A percentile compares a stretch with the other conserved stretches of the same genome.
Conservation (phyloP, 352 stramenopile genomes). For the Thraustotheca clavata region DNA sequence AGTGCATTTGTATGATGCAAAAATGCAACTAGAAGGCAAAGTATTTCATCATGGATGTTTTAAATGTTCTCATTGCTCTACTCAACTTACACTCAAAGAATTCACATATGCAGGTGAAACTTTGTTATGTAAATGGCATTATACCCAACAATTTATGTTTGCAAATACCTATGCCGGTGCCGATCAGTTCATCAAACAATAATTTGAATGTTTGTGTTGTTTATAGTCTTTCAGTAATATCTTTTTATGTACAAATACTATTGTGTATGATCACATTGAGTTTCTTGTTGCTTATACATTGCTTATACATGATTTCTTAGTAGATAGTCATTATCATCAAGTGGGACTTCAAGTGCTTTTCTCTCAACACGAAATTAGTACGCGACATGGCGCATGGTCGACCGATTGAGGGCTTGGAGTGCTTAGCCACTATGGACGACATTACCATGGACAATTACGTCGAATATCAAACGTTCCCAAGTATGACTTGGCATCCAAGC, state of each 20-base stretch:
- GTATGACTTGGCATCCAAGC: conserved; percentile 79
- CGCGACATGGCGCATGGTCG: conserved; percentile 12
- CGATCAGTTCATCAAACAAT: conserved; percentile 22
- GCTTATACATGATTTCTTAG: too few relatives aligned
- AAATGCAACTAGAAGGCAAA: conserved; percentile 25
- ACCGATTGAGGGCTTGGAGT: conserved; percentile 82
- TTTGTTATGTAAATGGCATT: conserved; percentile 27
- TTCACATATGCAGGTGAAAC: conserved; percentile 23
- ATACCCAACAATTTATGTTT: conserved; percentile 24
- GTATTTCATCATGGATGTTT: conserved; percentile 26
- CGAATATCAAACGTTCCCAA: conserved; percentile 90
- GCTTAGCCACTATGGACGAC: conserved; percentile 92
- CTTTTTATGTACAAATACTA: too few relatives aligned
- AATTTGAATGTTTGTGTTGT: not conserved
- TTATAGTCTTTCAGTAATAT: too few relatives aligned
- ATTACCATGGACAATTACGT: conserved; percentile 90
- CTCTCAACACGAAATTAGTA: too few relatives aligned
- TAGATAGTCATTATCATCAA: too few relatives aligned
- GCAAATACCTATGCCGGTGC: conserved; percentile 21
- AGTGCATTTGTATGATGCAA: conserved; percentile 25
- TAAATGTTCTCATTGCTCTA: conserved; percentile 25
- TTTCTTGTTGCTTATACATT: too few relatives aligned
- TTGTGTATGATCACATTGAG: too few relatives aligned
- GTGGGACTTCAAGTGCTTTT: too few relatives aligned
- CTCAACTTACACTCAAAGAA: conserved; percentile 27